Conservation (phyloP, 73 alveolate genomes). For the Breviolum minutum region DNA sequence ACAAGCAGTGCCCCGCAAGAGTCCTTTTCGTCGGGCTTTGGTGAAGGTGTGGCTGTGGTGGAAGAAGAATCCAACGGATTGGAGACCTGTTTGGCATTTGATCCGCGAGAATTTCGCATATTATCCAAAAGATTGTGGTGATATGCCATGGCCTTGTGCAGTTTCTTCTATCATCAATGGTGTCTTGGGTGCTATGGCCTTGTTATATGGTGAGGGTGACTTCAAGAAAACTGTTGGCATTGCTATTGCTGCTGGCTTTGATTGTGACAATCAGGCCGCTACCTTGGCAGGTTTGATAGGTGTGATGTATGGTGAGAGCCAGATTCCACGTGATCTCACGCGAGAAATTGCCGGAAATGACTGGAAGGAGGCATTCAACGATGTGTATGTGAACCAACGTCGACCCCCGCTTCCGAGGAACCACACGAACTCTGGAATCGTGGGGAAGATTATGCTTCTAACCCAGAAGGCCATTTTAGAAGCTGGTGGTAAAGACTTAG, state of each 20-base stretch:
- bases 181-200: constrained; percentile 70
- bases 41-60: constrained; percentile 40
- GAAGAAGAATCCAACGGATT: constrained; percentile 40
- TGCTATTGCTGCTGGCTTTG: constrained; percentile 91
- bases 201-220: constrained; percentile 77
- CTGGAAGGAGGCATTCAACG: constrained; percentile 70
- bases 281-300: constrained; percentile 48
- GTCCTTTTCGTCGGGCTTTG: constrained; percentile 65
- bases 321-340: constrained; percentile 65
- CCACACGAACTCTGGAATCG: constrained; percentile 59
- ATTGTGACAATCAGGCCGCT: constrained; percentile 87
- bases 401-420: constrained; percentile 63
- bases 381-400: constrained; percentile 46
- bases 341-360: constrained; percentile 50
- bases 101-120: neutral
- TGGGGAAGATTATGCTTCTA: constrained; percentile 18
- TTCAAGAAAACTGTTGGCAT: constrained; percentile 74
- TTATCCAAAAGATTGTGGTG: constrained; percentile 60
- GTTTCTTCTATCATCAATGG: constrained; percentile 85
- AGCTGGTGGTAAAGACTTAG: constrained; percentile 53
- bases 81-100: constrained; percentile 72
- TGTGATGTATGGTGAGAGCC: constrained; percentile 65
- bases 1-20: constrained; percentile 33
- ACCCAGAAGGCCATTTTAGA: constrained; percentile 48
- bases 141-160: constrained; percentile 80